These are phyloP conservation scores for Bjerkandera adusta DNA, from an alignment of 1,284 basidiomycete genomes.

Conservation along the genomic window DNA sequence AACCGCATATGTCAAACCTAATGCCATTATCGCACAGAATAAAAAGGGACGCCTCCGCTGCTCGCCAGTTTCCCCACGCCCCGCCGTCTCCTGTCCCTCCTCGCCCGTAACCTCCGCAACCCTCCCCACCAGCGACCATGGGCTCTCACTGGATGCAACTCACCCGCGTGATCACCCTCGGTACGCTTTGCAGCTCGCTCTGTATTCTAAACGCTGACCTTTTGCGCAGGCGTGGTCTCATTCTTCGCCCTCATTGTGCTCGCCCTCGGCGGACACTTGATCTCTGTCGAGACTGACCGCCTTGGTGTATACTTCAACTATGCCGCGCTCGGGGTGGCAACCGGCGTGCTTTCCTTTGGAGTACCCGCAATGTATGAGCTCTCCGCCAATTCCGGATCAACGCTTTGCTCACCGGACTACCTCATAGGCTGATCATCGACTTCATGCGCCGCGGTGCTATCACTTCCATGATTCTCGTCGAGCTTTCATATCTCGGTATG, in stretches of 20 bases:
- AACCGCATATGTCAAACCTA: neutral
- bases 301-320: slow-evolving; percentile 18
- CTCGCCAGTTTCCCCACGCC: too few species aligned
- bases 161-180: slow-evolving; percentile 1
- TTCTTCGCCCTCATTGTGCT: slow-evolving; percentile 21
- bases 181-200: slow-evolving; percentile 4
- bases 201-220: neutral
- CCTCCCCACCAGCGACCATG: neutral
- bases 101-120: neutral
- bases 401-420: neutral
- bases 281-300: slow-evolving; percentile 14
- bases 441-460: slow-evolving; percentile 16
- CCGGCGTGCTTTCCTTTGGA: slow-evolving; percentile 21
- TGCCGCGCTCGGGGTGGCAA: slow-evolving; percentile 22
- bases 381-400: neutral
- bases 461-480: slow-evolving; percentile 16
- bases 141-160: slow-evolving; percentile 1
- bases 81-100: neutral
- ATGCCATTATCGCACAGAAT: neutral
- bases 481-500: slow-evolving; percentile 16
- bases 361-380: slow-evolving; percentile 23
- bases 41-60: too few species aligned
- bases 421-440: slow-evolving; percentile 19
- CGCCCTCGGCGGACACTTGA: slow-evolving; percentile 20
- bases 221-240: slow-evolving; percentile 10